phyloP scores from a whole-genome alignment of 78 protist species.

The Anaeramoeba ignava region DNA sequence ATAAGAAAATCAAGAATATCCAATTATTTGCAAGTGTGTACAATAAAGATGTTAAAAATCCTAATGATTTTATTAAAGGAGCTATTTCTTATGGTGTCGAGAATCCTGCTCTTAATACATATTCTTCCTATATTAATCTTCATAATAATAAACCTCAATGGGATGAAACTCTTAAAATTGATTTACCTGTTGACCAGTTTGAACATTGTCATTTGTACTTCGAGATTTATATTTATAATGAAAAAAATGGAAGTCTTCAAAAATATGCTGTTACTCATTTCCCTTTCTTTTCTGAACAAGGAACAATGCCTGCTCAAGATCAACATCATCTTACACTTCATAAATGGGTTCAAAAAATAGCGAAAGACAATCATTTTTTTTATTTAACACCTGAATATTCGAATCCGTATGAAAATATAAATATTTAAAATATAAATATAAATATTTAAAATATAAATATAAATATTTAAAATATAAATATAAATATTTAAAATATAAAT shows the following conservation, averaged over 20 bases:
- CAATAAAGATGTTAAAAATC: not conserved
- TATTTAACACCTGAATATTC: not conserved
- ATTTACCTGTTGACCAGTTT: not conserved
- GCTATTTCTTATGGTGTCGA: not conserved
- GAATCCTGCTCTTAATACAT: not conserved
- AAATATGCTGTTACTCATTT: not conserved
- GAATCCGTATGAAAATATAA: no score
- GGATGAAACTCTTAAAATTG: not conserved
- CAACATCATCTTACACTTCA: not conserved
- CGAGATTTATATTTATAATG: not conserved
- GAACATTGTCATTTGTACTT: not conserved
- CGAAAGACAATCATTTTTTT: not conserved
- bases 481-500: no score
- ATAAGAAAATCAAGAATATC: not conserved
- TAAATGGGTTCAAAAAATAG: not conserved
- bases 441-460: no score
- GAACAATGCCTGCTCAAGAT: not conserved
- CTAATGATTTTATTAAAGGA: not conserved
- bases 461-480: no score
- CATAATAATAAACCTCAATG: not conserved
- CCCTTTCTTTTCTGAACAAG: not conserved
- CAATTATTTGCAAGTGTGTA: not conserved
- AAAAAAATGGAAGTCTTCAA: no score
- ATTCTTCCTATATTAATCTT: not conserved
- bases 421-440: no score